These are phyloP conservation scores for Ceratocystis huliohia DNA, from an alignment of 2,329 filamentous ascomycete genomes.

Conservation along the genomic window DNA sequence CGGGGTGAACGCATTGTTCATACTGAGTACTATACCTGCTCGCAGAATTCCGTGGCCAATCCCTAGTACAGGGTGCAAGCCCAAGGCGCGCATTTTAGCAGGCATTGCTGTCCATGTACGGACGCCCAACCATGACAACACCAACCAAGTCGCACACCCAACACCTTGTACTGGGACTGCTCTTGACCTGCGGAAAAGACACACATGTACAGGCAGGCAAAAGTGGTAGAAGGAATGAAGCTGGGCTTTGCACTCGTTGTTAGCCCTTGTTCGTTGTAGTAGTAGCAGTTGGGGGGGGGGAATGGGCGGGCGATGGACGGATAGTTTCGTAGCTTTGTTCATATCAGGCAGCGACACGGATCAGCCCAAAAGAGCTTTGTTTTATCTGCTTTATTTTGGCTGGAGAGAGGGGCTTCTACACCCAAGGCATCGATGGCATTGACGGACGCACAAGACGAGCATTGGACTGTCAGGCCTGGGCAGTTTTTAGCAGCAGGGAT, in stretches of 20 bases:
- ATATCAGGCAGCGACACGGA: neutral
- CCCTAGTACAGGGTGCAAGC: neutral
- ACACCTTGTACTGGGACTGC: neutral
- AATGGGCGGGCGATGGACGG: too few species aligned
- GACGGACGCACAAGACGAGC: too few species aligned
- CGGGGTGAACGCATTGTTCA: neutral
- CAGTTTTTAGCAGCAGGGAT: too few species aligned
- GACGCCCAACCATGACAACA: slow-evolving; percentile 5
- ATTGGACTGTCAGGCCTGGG: too few species aligned
- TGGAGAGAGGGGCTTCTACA: too few species aligned
- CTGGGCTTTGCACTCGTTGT: neutral
- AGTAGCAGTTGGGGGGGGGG: neutral
- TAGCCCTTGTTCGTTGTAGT: neutral
- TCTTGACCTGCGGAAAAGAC: neutral
- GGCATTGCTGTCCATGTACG: neutral
- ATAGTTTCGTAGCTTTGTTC: neutral
- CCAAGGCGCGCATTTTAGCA: neutral
- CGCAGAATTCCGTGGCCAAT: neutral
- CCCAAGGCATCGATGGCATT: too few species aligned
- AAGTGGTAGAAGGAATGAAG: neutral
- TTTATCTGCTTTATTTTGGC: too few species aligned
- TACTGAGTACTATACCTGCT: neutral
- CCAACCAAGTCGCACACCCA: neutral
- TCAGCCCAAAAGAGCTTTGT: neutral
- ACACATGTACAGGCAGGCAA: too few species aligned